Evolutionary conservation across 768 basidiomycete genomes (phyloP), one percentile per base, ranked within the genome.

Genomic region (Boletus sp.): DNA sequence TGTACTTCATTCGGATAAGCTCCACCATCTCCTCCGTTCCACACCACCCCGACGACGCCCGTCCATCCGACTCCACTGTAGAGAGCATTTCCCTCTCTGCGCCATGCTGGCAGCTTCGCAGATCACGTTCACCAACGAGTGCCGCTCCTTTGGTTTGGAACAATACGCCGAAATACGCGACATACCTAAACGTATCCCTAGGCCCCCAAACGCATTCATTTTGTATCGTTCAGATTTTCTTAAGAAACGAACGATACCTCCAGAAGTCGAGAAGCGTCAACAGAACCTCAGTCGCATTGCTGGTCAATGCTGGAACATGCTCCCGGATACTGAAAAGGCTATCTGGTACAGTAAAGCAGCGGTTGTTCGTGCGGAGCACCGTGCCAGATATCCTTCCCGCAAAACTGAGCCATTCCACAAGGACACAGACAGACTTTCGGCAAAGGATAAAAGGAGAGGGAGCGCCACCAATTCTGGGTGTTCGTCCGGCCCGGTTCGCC

Each of bases 181-280:
- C n/a, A 47, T 60, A 24, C 20, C 51, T 15, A 61, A 67, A 41
- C 76, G 76, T 46, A 75, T 79, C 18, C 77, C 78, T 33, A 76
- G 83, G 7, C 79, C 83, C 0, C 67, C 80, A 14, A 84, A 84
- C 64, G 81, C 83, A 14, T 85, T 85, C 68, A 80, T 85, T 60
- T 70, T 85, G 48, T 85, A 78, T 69, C 76, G 83, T 42, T 80
- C 80, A 24, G 75, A 81, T 57, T 74, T 82, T 28, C 72, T 84
- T 11, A 77, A 78, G 60, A 73, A 69, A 3, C 72, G 71, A 18
- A 56, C 72, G 11, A 75, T 82, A 44, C 77, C 79, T 3, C 65
- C 72, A 15, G 70, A 76, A 24, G 71, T 79, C 37, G 80, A 82
- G 67, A 76, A 74, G 45, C 77, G 80, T 46, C 83, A 85, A 67